Percentiles rank a stretch among this genome's conserved stretches.
Conservation (phyloP, 805 yeast species). For the Saccharomycopsis selenospora region DNA sequence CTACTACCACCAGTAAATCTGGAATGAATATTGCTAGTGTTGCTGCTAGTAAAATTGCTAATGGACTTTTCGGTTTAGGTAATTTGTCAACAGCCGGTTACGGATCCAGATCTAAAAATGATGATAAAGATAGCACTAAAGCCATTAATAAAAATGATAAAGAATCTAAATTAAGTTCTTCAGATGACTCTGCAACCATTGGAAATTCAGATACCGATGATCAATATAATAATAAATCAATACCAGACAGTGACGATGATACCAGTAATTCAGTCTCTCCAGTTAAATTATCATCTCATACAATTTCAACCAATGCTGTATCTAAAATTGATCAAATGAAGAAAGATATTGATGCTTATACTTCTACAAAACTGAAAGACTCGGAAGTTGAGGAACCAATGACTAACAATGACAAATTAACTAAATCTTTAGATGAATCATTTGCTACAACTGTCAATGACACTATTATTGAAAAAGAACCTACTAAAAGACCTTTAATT, state of each 20-base stretch:
- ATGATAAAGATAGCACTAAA: no score
- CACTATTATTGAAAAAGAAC: neutral
- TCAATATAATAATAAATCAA: neutral
- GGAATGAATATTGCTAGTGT: no score
- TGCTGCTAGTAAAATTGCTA: no score
- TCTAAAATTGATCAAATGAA: neutral
- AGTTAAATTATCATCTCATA: neutral
- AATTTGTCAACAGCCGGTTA: no score
- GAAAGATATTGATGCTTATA: neutral
- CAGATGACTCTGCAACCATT: neutral
- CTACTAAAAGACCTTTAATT: neutral
- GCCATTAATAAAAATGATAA: no score
- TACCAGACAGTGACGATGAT: neutral
- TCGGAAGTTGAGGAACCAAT: neutral
- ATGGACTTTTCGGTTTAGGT: no score
- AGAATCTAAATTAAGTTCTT: neutral
- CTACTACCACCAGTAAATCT: no score
- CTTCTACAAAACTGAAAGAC: neutral
- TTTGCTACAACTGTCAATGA: neutral
- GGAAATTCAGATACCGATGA: neutral
- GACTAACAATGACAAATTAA: neutral
- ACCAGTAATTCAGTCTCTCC: neutral
- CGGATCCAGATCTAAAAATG: no score
- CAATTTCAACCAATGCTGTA: neutral
- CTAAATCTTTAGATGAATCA: neutral